Percentiles rank a stretch among this genome's conserved stretches.
These are phyloP conservation scores for Ilex paraguariensis DNA, from an alignment of 305 asterid species.

Conservation along the genomic window DNA sequence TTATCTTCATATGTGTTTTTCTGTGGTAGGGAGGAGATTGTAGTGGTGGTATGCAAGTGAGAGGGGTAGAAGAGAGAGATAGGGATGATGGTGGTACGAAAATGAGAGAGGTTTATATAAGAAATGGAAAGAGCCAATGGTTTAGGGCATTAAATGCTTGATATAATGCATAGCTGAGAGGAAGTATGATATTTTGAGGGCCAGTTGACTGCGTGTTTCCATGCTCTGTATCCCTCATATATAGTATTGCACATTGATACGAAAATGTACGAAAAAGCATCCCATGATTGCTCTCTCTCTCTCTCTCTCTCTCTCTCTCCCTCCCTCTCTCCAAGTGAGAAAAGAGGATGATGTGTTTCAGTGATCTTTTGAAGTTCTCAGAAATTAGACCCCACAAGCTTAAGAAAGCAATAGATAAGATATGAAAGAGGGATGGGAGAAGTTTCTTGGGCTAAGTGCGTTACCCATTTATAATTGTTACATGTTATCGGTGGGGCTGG, in stretches of 20 bases:
- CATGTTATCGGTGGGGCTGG: constrained; percentile 16
- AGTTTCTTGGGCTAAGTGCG: constrained; percentile 73
- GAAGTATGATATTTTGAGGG: constrained; percentile 24
- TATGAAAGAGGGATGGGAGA: constrained; percentile 57
- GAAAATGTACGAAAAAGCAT: constrained; percentile 67
- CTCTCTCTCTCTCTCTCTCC: constrained; percentile 11
- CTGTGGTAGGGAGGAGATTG: constrained; percentile 1
- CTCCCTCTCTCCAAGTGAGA: constrained; percentile 5
- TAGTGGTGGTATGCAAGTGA: constrained; percentile 9
- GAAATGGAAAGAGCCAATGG: constrained; percentile 24
- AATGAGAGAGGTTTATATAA: constrained; percentile 39
- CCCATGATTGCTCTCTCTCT: constrained; percentile 22
- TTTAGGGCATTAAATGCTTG: constrained; percentile 38
- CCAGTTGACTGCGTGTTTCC: constrained; percentile 23
- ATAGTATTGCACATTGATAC: constrained; percentile 30
- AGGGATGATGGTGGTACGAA: constrained; percentile 27
- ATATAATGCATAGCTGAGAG: constrained; percentile 32
- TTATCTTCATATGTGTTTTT: constrained; percentile 15
- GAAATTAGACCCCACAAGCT: constrained; percentile 41
- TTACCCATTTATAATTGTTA: constrained; percentile 35
- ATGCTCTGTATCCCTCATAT: constrained; percentile 30
- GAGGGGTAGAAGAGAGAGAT: constrained; percentile 3
- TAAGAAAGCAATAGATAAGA: constrained; percentile 54
- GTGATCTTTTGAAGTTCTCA: constrained; percentile 35
- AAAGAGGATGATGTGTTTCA: background rate